Evolutionary conservation across 2,329 filamentous ascomycete genomes (phyloP), one percentile per base, ranked within the genome.

Genomic region (Neofusicoccum ribis): DNA sequence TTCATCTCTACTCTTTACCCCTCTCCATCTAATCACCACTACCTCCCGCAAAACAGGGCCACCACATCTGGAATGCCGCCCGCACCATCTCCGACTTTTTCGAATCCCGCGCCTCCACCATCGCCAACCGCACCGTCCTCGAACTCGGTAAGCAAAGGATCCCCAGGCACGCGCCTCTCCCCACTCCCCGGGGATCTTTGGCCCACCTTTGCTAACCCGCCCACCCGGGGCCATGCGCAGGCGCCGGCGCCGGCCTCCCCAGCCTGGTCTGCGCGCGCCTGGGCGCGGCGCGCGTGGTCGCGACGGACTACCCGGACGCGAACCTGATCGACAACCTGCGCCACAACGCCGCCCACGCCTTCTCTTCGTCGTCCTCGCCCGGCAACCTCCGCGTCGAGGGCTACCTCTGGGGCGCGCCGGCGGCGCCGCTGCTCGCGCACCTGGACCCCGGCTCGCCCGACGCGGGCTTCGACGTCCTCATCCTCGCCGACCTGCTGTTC

Each of bases 41-140:
- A 11, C 59, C 41, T 15, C 39, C 20, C 69, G 36, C 17, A 43
- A 23, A 27, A 17, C 65, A 87, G 87, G 93, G 92, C 15, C 92
- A 97, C 78, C 85, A 91, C 69, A 85, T 97, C 36, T 98, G 94
- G 94, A 96, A 97, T 77, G 93, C 92, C 67, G 89, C 90, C 67
- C 89, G 91, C 68, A 87, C 91, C 44, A 85, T 94, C 56, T 87
- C 93, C 15, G 83, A 88, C 70, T 93, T 93, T 78, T 87, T 97
- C 65, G 92, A 97, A 78, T 80, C 85, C 47, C 82, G 88, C 68
- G 84, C 88, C n/a, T 8, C 69, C 78, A 1, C 83, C 91, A 4
- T 84, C 96, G n/a, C 73, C 79, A 14, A 84, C 68, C 89, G 87
- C 74, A 88, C 88, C n/a, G 86, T 97, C 2, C 86, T 97, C 8